phyloP scores from a whole-genome alignment of 2,329 filamentous ascomycete species.

The Venturia asperata region DNA sequence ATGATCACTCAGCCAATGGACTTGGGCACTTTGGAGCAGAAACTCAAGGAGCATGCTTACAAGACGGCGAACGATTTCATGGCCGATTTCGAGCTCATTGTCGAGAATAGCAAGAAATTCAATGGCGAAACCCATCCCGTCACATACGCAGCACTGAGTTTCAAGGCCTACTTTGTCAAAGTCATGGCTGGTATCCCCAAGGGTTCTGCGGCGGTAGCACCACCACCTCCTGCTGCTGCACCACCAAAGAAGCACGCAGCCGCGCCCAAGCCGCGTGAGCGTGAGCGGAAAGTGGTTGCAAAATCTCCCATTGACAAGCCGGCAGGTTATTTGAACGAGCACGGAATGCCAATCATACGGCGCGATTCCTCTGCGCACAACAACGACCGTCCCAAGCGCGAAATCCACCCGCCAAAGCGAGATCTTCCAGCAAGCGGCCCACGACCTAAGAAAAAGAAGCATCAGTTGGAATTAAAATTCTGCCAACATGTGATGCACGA shows the following conservation, averaged over 20 bases:
- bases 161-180: conserved; percentile 53
- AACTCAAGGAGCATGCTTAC: conserved; percentile 66
- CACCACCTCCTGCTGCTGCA: conserved; percentile 22
- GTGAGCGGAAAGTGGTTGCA: conserved; percentile 20
- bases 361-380: conserved; percentile 67
- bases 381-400: conserved; percentile 74
- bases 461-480: conserved; percentile 82
- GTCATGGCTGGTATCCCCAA: conserved; percentile 55
- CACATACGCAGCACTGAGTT: conserved; percentile 57
- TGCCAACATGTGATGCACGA: conserved; percentile 76
- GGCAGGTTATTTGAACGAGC: conserved; percentile 52
- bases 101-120: conserved; percentile 71
- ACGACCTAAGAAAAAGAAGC: conserved; percentile 85
- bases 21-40: conserved; percentile 71
- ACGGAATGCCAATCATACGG: conserved; percentile 74
- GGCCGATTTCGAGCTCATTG: conserved; percentile 65
- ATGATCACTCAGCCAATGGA: conserved; percentile 77
- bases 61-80: conserved; percentile 63
- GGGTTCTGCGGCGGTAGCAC: conserved; percentile 33
- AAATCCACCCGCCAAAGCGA: conserved; percentile 82
- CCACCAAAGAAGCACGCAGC: conserved; percentile 29
- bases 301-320: conserved; percentile 26
- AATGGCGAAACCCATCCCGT: conserved; percentile 74
- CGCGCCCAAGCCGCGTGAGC: conserved; percentile 29
- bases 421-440: conserved; percentile 81